These are phyloP conservation scores for Stramenopiles sp. DNA, from an alignment of 352 stramenopile genomes.

Conservation along the genomic window DNA sequence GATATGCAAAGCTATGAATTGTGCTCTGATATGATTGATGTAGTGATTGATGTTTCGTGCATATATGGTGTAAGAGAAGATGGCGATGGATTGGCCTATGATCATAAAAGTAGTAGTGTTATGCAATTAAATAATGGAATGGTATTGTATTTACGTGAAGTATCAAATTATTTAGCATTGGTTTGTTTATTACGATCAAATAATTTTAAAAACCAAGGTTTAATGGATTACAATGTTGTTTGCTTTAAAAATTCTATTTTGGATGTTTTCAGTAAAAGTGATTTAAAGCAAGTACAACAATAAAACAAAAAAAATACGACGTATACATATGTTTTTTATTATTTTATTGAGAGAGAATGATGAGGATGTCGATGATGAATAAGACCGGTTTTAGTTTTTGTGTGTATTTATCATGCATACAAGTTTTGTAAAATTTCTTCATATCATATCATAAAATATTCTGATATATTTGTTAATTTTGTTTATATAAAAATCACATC, in stretches of 20 bases:
- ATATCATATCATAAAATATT: no score
- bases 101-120: slow-evolving; percentile 80
- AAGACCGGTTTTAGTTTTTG: no score
- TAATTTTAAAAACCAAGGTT: slow-evolving; percentile 89
- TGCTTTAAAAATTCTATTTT: slow-evolving; percentile 82
- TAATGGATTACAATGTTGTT: slow-evolving; percentile 98
- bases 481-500: no score
- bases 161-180: slow-evolving; percentile 81
- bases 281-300: no score
- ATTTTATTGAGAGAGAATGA: no score
- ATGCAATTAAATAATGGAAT: slow-evolving; percentile 95
- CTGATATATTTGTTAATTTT: no score
- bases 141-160: slow-evolving; percentile 75
- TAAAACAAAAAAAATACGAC: no score
- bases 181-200: slow-evolving; percentile 85
- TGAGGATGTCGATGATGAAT: no score
- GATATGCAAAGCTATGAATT: slow-evolving; percentile 94
- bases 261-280: no score
- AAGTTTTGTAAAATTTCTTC: no score
- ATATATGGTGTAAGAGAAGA: slow-evolving; percentile 86
- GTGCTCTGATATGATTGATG: slow-evolving; percentile 97
- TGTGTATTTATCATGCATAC: no score
- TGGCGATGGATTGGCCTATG: slow-evolving; percentile 72
- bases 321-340: no score
- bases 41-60: slow-evolving; percentile 94